Evolutionary conservation across 257 asterid species (phyloP).

Genomic region (Solanum rostratum): DNA sequence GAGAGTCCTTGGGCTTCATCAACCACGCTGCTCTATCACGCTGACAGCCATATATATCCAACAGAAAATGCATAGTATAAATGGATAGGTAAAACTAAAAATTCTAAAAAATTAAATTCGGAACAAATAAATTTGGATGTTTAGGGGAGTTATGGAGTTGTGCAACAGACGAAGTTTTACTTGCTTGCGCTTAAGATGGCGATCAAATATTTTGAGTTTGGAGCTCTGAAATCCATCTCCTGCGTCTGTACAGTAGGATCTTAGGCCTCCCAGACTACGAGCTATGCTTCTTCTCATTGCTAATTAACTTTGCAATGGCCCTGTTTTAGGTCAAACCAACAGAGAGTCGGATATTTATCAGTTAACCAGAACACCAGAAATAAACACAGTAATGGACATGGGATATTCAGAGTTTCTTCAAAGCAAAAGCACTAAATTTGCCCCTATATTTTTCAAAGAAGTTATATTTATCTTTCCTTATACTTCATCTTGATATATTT

Average conservation of each 20-base stretch:
- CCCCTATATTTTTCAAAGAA: not conserved
- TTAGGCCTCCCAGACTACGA: constrained; percentile 30
- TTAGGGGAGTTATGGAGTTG: not conserved
- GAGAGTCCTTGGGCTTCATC: constrained; percentile 57
- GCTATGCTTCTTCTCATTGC: not conserved
- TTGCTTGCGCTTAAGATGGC: constrained; percentile 82
- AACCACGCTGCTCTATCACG: constrained; percentile 97
- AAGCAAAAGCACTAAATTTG: not conserved
- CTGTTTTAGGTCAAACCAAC: not conserved
- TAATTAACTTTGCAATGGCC: not conserved
- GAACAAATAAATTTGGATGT: not conserved
- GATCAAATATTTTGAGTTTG: constrained; percentile 65
- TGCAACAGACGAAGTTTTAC: constrained; percentile 16
- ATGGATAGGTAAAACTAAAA: not conserved
- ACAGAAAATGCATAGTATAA: not conserved
- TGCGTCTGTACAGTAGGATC: constrained; percentile 35
- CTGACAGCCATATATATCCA: constrained; percentile 17
- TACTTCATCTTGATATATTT: not conserved
- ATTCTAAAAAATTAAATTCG: not conserved
- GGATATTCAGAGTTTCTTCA: not conserved
- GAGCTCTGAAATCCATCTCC: constrained; percentile 32
- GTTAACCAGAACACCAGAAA: not conserved
- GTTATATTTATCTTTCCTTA: not conserved
- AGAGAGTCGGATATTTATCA: not conserved
- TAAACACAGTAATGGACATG: not conserved